Evolutionary conservation across 1,284 basidiomycete species (phyloP).

Genomic region (Tylopilus sp.): DNA sequence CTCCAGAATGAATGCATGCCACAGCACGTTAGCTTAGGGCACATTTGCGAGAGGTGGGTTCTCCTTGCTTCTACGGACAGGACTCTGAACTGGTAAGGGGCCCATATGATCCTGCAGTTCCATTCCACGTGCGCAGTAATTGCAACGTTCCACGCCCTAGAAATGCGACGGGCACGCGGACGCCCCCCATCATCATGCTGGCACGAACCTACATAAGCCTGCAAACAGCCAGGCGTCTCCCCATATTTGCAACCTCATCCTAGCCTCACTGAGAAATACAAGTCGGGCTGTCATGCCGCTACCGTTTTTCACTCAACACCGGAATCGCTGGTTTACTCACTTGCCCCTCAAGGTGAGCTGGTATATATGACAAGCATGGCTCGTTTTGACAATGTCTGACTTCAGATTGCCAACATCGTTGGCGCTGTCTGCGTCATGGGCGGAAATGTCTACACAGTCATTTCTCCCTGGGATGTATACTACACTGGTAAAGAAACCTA

Average conservation of each 20-base stretch:
- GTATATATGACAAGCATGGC: background rate
- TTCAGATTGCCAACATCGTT: conserved; percentile 71
- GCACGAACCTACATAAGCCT: conserved; percentile 28
- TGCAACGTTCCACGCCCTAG: conserved; percentile 18
- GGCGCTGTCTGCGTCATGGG: conserved; percentile 78
- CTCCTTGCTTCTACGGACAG: conserved; percentile 12
- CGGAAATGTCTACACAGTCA: conserved; percentile 82
- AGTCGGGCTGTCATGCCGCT: conserved; percentile 21
- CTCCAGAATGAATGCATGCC: conserved; percentile 2
- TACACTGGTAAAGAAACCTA: conserved; percentile 79
- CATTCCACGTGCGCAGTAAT: conserved; percentile 18
- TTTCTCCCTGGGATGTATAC: conserved; percentile 67
- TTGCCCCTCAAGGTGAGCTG: conserved; percentile 28
- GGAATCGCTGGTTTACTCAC: conserved; percentile 28
- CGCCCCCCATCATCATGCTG: conserved; percentile 8
- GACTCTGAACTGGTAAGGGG: background rate
- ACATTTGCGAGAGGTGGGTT: conserved; percentile 1
- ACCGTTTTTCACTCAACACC: conserved; percentile 21
- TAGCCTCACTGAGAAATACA: conserved; percentile 4
- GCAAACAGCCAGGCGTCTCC: conserved; percentile 10
- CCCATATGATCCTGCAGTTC: conserved; percentile 5
- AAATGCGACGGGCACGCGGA: conserved; percentile 32
- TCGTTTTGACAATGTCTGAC: conserved; percentile 8
- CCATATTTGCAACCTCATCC: conserved; percentile 11
- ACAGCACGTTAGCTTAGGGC: conserved; percentile 7